Conservation (phyloP, 371 early-diverging fungal genomes). For the Scutellospora calospora region DNA sequence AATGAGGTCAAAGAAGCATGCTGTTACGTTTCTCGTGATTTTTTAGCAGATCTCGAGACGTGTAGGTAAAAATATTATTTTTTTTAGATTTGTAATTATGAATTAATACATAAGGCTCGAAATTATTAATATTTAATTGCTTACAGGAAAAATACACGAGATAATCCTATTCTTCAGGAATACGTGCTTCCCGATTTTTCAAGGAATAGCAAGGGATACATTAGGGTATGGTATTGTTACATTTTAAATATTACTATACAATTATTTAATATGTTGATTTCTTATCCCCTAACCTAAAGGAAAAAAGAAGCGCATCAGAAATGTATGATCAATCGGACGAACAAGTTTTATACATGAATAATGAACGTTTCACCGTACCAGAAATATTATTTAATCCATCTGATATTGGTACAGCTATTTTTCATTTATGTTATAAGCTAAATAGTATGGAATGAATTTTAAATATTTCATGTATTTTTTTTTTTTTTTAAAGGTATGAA, state of each 20-base stretch:
- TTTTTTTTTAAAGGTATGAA: conserved; percentile 58
- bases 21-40: conserved; percentile 80
- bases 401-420: conserved; percentile 70
- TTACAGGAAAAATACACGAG: conserved; percentile 52
- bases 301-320: conserved; percentile 10
- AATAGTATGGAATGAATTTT: not conserved
- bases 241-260: not conserved
- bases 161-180: conserved; percentile 69
- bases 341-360: conserved; percentile 79
- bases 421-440: not conserved
- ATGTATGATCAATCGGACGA: conserved; percentile 47
- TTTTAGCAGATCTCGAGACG: conserved; percentile 68
- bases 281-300: not conserved
- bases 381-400: conserved; percentile 86
- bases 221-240: conserved; percentile 51
- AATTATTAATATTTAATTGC: not conserved
- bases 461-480: not conserved
- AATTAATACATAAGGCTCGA: not conserved
- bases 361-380: conserved; percentile 87
- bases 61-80: conserved; percentile 59
- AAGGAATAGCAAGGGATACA: conserved; percentile 65
- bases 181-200: conserved; percentile 87
- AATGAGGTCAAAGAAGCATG: conserved; percentile 86
- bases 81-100: not conserved
- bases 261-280: not conserved